phyloP scores from a whole-genome alignment of 2,329 filamentous ascomycete genomes.

The Aureobasidium mangrovei region DNA sequence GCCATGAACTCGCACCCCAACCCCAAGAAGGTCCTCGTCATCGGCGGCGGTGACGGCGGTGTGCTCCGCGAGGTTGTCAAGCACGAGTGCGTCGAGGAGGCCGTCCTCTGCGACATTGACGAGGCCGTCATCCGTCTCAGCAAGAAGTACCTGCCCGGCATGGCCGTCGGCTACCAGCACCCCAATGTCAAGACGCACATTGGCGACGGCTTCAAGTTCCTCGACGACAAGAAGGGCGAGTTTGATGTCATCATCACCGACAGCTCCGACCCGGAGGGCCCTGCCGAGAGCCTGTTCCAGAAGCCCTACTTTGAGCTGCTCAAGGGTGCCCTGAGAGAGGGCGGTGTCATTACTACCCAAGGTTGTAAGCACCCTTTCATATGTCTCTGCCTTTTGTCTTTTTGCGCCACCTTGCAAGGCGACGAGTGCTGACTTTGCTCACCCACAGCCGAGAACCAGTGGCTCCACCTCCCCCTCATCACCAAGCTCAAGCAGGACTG shows the following conservation, averaged over 20 bases:
- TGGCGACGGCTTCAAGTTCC: conserved; percentile 97
- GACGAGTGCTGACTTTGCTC: conserved; percentile 2
- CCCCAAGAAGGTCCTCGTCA: conserved; percentile 97
- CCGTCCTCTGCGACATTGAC: conserved; percentile 95
- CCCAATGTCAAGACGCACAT: conserved; percentile 88
- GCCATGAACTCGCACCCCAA: conserved; percentile 98
- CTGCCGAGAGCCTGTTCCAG: conserved; percentile 93
- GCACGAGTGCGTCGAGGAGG: conserved; percentile 94
- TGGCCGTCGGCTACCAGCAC: conserved; percentile 85
- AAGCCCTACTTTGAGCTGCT: conserved; percentile 98
- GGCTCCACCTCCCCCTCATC: conserved; percentile 93
- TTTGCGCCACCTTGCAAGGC: neutral
- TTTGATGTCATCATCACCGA: conserved; percentile 99
- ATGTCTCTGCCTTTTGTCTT: conserved; percentile 20
- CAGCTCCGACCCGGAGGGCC: conserved; percentile 93
- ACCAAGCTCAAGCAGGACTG: conserved; percentile 92
- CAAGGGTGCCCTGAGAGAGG: conserved; percentile 78
- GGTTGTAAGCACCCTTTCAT: conserved; percentile 77
- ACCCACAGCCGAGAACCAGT: conserved; percentile 86
- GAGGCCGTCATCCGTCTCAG: conserved; percentile 98
- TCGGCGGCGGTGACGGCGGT: conserved; percentile 93
- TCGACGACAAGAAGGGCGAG: conserved; percentile 89
- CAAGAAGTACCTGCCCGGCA: conserved; percentile 93
- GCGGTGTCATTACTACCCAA: conserved; percentile 99
- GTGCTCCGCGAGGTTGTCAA: conserved; percentile 98